Percentiles rank a stretch among this genome's conserved stretches.
phyloP scores from a whole-genome alignment of 202 grass and related monocot genomes.

The Carex arenaria region DNA sequence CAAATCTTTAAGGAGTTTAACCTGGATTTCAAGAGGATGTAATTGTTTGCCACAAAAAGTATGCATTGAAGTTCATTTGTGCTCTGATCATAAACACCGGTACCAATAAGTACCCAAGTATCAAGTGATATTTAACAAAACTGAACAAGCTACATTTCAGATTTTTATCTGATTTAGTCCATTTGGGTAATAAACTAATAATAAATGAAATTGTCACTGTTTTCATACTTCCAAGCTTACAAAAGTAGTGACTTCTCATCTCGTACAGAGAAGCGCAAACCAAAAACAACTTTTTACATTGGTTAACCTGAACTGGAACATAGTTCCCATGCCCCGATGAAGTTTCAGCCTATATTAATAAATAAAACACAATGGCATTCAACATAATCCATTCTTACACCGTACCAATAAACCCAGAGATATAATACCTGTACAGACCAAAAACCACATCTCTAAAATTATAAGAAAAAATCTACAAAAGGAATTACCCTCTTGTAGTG shows the following conservation, averaged over 20 bases:
- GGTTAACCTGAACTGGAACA: background rate
- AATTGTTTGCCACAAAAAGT: background rate
- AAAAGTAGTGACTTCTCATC: background rate
- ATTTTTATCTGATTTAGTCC: background rate
- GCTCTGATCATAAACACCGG: background rate
- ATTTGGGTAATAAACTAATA: background rate
- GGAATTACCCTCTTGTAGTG: conserved; percentile 47
- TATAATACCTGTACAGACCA: background rate
- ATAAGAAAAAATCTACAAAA: background rate
- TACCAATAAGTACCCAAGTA: background rate
- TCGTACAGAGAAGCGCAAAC: background rate
- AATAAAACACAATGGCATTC: background rate
- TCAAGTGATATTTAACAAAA: background rate
- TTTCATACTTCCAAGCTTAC: background rate
- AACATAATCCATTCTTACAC: background rate
- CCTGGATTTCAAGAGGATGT: background rate
- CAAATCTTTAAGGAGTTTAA: conserved; percentile 11
- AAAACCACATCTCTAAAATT: background rate
- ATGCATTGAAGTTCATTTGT: background rate
- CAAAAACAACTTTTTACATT: background rate
- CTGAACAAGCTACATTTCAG: background rate
- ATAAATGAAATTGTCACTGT: background rate
- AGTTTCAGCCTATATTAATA: background rate
- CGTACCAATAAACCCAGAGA: background rate
- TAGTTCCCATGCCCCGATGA: background rate